Percentiles rank a stretch among this genome's conserved stretches.
Conservation (phyloP, 345 rosid species). For the Aegle marmelos region DNA sequence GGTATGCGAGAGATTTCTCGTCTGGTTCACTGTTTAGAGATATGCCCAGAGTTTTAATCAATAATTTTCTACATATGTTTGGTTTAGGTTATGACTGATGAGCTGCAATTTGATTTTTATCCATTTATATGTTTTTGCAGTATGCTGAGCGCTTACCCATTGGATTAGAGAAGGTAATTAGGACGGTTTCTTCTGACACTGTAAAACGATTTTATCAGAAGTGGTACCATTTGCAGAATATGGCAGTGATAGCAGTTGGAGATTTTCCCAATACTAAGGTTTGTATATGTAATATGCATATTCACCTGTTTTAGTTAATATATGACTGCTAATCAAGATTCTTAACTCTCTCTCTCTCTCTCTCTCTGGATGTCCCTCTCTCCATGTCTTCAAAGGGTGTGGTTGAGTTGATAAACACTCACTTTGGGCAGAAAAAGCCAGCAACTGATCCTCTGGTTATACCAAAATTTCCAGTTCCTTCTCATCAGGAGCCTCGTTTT, state of each 20-base stretch:
- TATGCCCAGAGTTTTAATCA: not conserved
- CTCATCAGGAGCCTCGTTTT: constrained; percentile 71
- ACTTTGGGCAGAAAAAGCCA: constrained; percentile 59
- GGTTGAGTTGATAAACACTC: constrained; percentile 74
- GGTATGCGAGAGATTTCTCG: not conserved
- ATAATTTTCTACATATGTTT: not conserved
- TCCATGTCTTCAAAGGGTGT: constrained; percentile 48
- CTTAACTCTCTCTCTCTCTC: constrained; percentile 16
- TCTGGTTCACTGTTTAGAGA: not conserved
- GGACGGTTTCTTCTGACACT: constrained; percentile 68
- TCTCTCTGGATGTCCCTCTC: not conserved
- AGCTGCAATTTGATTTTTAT: not conserved
- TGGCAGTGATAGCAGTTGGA: constrained; percentile 95
- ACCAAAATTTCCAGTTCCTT: constrained; percentile 68
- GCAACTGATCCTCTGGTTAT: constrained; percentile 40
- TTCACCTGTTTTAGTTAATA: not conserved
- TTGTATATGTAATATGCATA: constrained; percentile 19
- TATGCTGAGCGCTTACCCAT: constrained; percentile 93
- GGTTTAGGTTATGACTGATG: not conserved
- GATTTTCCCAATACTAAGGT: constrained; percentile 90
- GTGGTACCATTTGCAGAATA: constrained; percentile 81
- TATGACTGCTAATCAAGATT: not conserved
- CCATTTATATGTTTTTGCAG: constrained; percentile 36
- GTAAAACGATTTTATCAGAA: constrained; percentile 71
- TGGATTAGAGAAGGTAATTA: constrained; percentile 87